Evolutionary conservation across 345 rosid genomes (phyloP).

Genomic region (Hibiscus tridactylites): DNA sequence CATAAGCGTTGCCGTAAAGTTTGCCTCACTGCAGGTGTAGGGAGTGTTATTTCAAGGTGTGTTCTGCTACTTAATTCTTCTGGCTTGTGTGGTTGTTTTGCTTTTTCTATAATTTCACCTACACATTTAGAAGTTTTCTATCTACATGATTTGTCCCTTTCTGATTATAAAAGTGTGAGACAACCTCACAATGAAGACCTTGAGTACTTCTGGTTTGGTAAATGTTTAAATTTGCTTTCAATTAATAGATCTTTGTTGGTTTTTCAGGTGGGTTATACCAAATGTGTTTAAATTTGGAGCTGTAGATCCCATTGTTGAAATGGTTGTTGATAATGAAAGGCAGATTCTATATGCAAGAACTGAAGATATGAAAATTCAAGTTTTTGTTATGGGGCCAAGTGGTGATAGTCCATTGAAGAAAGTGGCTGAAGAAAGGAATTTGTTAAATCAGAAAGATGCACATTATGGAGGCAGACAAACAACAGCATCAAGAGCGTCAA

Average conservation of each 20-base stretch:
- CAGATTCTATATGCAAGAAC: conserved; percentile 84
- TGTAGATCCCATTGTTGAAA: conserved; percentile 80
- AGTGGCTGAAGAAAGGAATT: conserved; percentile 88
- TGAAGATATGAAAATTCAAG: conserved; percentile 96
- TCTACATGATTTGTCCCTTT: not conserved
- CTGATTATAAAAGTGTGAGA: not conserved
- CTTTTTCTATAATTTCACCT: not conserved
- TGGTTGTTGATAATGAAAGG: conserved; percentile 92
- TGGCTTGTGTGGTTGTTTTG: not conserved
- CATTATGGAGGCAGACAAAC: conserved; percentile 66
- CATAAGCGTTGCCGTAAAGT: conserved; percentile 84
- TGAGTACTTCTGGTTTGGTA: conserved; percentile 2
- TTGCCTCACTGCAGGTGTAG: conserved; percentile 89
- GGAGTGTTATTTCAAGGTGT: conserved; percentile 90
- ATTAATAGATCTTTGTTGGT: conserved; percentile 3
- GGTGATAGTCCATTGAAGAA: conserved; percentile 83
- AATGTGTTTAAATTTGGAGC: conserved; percentile 92
- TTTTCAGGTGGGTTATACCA: conserved; percentile 91
- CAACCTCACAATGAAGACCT: not conserved
- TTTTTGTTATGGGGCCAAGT: conserved; percentile 56
- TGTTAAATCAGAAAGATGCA: conserved; percentile 69
- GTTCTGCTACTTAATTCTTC: conserved; percentile 2
- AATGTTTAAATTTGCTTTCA: not conserved
- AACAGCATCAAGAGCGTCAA: conserved; percentile 42
- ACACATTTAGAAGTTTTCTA: not conserved